Percentiles rank a stretch among this genome's conserved stretches.
phyloP scores from a whole-genome alignment of 2,329 filamentous ascomycete genomes.

The Thelonectria discophora region DNA sequence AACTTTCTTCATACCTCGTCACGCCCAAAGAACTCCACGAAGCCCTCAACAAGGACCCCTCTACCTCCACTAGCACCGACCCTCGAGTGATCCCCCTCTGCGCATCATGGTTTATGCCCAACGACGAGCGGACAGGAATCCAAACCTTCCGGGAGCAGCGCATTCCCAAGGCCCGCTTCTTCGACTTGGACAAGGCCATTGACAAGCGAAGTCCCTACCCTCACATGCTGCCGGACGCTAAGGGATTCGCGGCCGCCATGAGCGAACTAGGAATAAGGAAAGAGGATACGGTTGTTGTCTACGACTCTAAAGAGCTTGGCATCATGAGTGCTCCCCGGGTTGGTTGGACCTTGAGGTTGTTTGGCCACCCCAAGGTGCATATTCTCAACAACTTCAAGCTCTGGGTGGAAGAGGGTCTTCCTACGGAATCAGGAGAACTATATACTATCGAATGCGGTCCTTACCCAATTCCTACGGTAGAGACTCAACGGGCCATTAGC shows the following conservation, averaged over 20 bases:
- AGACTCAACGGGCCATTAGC: conserved; percentile 72
- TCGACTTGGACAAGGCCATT: conserved; percentile 92
- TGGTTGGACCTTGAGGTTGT: conserved; percentile 90
- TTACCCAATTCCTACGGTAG: conserved; percentile 71
- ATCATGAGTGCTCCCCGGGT: conserved; percentile 95
- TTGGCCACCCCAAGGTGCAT: conserved; percentile 89
- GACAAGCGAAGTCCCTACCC: conserved; percentile 90
- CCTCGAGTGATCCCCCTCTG: conserved; percentile 89
- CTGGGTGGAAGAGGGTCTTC: conserved; percentile 87
- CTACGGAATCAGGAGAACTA: conserved; percentile 81
- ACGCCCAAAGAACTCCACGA: conserved; percentile 82
- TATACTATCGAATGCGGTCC: conserved; percentile 72
- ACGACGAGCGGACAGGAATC: conserved; percentile 83
- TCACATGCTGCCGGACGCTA: conserved; percentile 90
- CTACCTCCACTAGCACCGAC: conserved; percentile 80
- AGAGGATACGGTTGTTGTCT: conserved; percentile 92
- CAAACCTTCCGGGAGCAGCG: conserved; percentile 83
- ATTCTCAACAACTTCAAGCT: conserved; percentile 93
- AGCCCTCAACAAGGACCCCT: conserved; percentile 83
- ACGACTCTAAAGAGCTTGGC: conserved; percentile 89
- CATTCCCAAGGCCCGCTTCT: conserved; percentile 92
- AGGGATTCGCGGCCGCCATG: conserved; percentile 88
- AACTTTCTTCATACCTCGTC: conserved; percentile 84
- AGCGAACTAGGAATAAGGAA: conserved; percentile 84
- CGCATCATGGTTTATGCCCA: conserved; percentile 96